Conservation (phyloP, 106 monocot species). For the Platanthera guangdongensis region DNA sequence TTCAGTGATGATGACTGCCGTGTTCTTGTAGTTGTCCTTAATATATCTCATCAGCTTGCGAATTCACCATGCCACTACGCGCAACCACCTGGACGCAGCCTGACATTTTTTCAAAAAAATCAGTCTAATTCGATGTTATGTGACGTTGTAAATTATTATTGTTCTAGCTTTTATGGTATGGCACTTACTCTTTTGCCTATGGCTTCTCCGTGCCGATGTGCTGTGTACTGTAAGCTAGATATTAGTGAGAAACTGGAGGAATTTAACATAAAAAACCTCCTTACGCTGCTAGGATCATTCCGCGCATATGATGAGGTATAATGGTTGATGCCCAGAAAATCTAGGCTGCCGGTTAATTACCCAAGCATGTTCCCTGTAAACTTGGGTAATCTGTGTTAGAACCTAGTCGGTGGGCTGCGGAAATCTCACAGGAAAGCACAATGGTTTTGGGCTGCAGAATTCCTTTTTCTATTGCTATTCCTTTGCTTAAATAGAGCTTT, state of each 20-base stretch:
- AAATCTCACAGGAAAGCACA: too few relatives aligned
- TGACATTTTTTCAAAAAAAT: slow-evolving; percentile 10
- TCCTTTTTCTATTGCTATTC: too few relatives aligned
- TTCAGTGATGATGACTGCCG: slow-evolving; percentile 56
- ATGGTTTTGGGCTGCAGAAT: too few relatives aligned
- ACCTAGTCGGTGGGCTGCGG: too few relatives aligned
- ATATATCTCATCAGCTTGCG: slow-evolving; percentile 56
- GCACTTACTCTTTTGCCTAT: slow-evolving; percentile 59
- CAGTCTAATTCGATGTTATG: neutral
- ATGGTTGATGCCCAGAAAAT: slow-evolving; percentile 81
- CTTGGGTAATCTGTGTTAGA: slow-evolving; percentile 50
- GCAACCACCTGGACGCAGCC: slow-evolving; percentile 62
- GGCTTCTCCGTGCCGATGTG: slow-evolving; percentile 35
- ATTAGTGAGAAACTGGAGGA: neutral
- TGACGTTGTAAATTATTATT: neutral
- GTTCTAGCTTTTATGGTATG: neutral
- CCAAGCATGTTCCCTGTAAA: slow-evolving; percentile 33
- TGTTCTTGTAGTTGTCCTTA: slow-evolving; percentile 53
- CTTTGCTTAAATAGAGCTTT: too few relatives aligned
- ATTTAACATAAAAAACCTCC: slow-evolving; percentile 9
- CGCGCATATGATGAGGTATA: slow-evolving; percentile 61
- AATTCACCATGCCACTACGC: slow-evolving; percentile 78
- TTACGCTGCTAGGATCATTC: slow-evolving; percentile 39
- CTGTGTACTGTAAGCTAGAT: slow-evolving; percentile 16
- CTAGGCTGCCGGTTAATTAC: slow-evolving; percentile 36